Evolutionary conservation across 2,329 filamentous ascomycete genomes (phyloP).

Genomic region (Neopestalotiopsis sp.): DNA sequence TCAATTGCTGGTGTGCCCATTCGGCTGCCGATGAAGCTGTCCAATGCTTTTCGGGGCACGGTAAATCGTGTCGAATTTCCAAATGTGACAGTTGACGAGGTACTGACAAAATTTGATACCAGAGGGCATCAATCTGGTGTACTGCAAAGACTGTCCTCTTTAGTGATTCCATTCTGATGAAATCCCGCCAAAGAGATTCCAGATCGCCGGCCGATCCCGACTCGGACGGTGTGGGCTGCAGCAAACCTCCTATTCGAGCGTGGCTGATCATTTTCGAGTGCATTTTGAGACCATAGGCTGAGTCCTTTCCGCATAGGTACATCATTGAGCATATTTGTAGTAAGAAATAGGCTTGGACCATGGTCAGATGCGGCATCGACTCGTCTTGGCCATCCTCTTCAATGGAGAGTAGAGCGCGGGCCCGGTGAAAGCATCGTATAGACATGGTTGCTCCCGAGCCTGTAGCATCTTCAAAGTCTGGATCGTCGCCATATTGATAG

Average conservation of each 20-base stretch:
- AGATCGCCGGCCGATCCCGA: constrained; percentile 1
- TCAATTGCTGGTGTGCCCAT: constrained; percentile 1
- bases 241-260: background rate
- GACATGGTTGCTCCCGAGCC: constrained; percentile 7
- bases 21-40: background rate
- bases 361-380: background rate
- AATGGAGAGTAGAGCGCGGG: background rate
- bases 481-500: constrained; percentile 11
- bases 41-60: constrained; percentile 7
- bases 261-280: constrained; percentile 5
- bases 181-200: constrained; percentile 3
- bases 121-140: constrained; percentile 5
- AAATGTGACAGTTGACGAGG: background rate
- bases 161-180: background rate
- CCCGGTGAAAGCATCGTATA: background rate
- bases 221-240: background rate
- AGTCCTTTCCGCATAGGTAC: constrained; percentile 7
- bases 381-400: background rate
- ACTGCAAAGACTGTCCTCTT: constrained; percentile 2
- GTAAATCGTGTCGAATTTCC: constrained; percentile 9
- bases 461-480: background rate
- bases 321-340: constrained; percentile 10
- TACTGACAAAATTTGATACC: constrained; percentile 5
- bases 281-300: constrained; percentile 3
- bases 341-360: constrained; percentile 7